Base-by-base conservation (phyloP, 1,284 basidiomycete species). In the Mrakiaceae sp. region DNA sequence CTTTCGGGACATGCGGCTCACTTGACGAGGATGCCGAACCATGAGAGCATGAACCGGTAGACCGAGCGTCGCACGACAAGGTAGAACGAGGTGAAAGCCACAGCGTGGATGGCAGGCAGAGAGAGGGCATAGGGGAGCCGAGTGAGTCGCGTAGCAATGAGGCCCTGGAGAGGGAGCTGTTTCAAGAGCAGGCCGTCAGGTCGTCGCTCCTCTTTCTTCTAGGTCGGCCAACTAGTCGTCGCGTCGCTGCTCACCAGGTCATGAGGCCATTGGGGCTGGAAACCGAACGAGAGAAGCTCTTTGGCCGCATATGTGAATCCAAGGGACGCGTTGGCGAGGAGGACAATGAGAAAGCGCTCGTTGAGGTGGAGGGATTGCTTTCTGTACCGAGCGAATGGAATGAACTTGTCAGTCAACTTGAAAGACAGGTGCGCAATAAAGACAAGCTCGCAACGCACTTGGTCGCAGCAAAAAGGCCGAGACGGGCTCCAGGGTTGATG, bases 21-120 rank as follows among this genome's bases (percentile, higher is more conserved):
- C 65, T 62, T 47, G 9, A 60, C 54, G 61, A 66, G 40, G 27
- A 66, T 49, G 3, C 65, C 65, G 43, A 66, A 66, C 61, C 65
- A 63, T 1, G 65, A 63, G 7, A 66, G 42, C 8, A 66, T n/a
- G 52, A 63, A 66, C 40, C 61, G 40, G 50, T 48, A 63, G 51
- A 63, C 46, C 0, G 57, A n/a, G n/a, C 50, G n/a, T 40, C 65
- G 55, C 11, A 63, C 12, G 11, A 46, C 7, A 5, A 58, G 11
- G 50, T 63, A 66, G 4, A 51, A 48, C 4, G 62, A 57, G 3
- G 61, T 59, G 43, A 66, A 66, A 16, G 42, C 58, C n/a, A 56
- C 27, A 9, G 61, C 53, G 46, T 66, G 65, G 4, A 66, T 43
- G 49, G 63, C 9, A 6, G 65, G 65, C 49, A 64, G 63, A 42